Percentiles rank a stretch among this genome's conserved stretches.
Conservation (phyloP, 2,329 filamentous ascomycete genomes). For the Amphichorda felina region DNA sequence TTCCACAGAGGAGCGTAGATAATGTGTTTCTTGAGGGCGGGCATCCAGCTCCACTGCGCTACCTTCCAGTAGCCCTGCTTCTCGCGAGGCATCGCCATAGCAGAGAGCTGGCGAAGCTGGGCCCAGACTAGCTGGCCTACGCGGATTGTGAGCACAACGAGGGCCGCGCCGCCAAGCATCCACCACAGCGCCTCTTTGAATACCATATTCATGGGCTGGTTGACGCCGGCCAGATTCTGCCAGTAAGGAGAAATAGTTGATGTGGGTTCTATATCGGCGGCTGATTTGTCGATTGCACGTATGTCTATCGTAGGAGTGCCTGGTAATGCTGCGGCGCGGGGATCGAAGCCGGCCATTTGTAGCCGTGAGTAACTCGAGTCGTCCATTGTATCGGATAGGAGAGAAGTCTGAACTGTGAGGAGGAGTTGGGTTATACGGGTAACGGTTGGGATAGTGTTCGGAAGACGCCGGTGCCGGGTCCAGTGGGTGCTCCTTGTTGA, state of each 20-base stretch:
- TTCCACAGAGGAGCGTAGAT: slow-evolving; percentile 48
- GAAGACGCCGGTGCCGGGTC: no score
- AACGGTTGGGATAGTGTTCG: no score
- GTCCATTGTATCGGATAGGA: background rate
- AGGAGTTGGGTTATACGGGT: no score
- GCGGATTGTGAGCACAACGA: slow-evolving; percentile 40
- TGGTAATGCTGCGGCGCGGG: background rate
- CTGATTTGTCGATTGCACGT: background rate
- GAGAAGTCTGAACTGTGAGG: no score
- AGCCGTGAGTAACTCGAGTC: background rate
- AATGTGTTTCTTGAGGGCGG: slow-evolving; percentile 48
- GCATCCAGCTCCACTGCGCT: slow-evolving; percentile 48
- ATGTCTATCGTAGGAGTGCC: background rate
- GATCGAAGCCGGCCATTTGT: background rate
- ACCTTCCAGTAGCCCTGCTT: slow-evolving; percentile 48
- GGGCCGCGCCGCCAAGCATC: slow-evolving; percentile 42
- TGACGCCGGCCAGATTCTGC: slow-evolving; percentile 46
- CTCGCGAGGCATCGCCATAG: slow-evolving; percentile 39
- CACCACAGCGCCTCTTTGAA: slow-evolving; percentile 49
- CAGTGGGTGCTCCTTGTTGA: background rate
- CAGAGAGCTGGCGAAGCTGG: slow-evolving; percentile 45
- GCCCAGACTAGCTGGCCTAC: slow-evolving; percentile 41
- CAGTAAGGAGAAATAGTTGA: slow-evolving; percentile 44
- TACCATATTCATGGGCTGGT: slow-evolving; percentile 43
- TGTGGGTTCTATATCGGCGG: slow-evolving; percentile 13